A percentile compares a stretch with the other conserved stretches of the same genome.
phyloP scores from a whole-genome alignment of 2,329 filamentous ascomycete species.

The Capronia americana region DNA sequence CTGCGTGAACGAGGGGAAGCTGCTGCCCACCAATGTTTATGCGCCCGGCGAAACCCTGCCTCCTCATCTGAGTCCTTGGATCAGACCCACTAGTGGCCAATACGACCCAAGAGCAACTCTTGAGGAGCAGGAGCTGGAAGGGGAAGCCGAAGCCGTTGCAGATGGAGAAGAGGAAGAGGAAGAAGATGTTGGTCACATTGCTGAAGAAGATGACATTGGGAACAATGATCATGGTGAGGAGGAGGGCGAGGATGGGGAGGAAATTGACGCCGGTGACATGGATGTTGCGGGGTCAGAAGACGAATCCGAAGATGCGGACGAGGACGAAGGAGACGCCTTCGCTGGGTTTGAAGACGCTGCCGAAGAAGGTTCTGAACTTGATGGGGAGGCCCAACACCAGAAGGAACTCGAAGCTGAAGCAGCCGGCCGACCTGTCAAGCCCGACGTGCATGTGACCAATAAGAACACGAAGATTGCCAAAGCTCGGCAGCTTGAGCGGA shows the following conservation, averaged over 20 bases:
- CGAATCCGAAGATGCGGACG: conserved; percentile 58
- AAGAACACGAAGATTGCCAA: conserved; percentile 68
- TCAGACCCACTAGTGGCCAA: conserved; percentile 81
- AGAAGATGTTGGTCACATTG: conserved; percentile 46
- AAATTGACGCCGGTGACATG: conserved; percentile 55
- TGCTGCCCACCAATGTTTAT: conserved; percentile 86
- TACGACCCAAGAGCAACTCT: conserved; percentile 90
- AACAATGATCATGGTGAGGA: conserved; percentile 44
- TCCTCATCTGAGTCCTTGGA: conserved; percentile 94
- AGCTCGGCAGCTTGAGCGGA: conserved; percentile 68
- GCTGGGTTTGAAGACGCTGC: conserved; percentile 62
- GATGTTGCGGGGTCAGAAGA: conserved; percentile 50
- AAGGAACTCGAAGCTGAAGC: conserved; percentile 92
- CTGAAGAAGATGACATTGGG: conserved; percentile 54
- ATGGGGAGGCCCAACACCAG: conserved; percentile 74
- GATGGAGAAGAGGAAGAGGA: conserved; percentile 53
- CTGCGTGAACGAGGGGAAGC: conserved; percentile 86
- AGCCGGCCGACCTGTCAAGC: conserved; percentile 64
- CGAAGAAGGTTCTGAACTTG: conserved; percentile 61
- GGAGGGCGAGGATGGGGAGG: conserved; percentile 51
- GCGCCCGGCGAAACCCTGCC: conserved; percentile 87
- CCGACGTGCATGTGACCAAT: conserved; percentile 60
- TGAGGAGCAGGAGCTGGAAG: conserved; percentile 85
- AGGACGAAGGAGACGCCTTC: conserved; percentile 54
- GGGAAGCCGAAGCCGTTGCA: conserved; percentile 71